These are phyloP conservation scores for Penicillium turbatum DNA, from an alignment of 495 filamentous ascomycete genomes.

Conservation along the genomic window DNA sequence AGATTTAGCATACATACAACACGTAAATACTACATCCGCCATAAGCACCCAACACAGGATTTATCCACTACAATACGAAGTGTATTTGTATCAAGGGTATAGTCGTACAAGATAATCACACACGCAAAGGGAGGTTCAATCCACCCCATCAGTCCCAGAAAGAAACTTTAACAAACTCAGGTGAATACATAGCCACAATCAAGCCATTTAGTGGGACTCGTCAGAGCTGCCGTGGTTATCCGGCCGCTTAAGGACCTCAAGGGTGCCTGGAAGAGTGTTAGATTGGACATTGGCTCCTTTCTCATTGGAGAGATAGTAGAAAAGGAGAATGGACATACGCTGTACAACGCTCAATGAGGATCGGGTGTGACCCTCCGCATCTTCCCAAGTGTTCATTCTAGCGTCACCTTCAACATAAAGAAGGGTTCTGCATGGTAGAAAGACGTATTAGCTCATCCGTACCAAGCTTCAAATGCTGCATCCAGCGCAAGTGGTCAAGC, in stretches of 20 bases:
- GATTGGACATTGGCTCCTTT: not conserved
- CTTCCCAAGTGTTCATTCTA: conserved; percentile 54
- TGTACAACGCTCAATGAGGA: conserved; percentile 61
- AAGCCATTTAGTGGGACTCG: conserved; percentile 16
- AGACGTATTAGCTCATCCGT: conserved; percentile 3
- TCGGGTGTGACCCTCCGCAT: conserved; percentile 58
- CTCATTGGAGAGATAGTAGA: not conserved
- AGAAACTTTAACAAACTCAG: not conserved
- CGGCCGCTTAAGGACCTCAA: conserved; percentile 59
- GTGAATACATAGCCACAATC: not conserved
- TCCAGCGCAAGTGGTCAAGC: not conserved
- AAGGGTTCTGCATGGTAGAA: conserved; percentile 47
- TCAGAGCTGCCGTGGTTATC: not conserved
- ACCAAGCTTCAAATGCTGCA: not conserved
- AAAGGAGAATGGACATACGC: conserved; percentile 51
- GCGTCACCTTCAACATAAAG: conserved; percentile 74
- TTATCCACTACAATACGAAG: conserved; percentile 2
- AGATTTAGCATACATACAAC: too few species aligned
- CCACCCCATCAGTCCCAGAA: not conserved
- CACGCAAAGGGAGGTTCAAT: conserved; percentile 6
- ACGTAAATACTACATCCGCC: not conserved
- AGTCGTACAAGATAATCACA: conserved; percentile 31
- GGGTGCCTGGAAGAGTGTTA: conserved; percentile 32
- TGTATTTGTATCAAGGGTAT: conserved; percentile 34
- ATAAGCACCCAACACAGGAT: not conserved